Conservation (phyloP, 768 basidiomycete genomes). For the Termitomyces sp. region DNA sequence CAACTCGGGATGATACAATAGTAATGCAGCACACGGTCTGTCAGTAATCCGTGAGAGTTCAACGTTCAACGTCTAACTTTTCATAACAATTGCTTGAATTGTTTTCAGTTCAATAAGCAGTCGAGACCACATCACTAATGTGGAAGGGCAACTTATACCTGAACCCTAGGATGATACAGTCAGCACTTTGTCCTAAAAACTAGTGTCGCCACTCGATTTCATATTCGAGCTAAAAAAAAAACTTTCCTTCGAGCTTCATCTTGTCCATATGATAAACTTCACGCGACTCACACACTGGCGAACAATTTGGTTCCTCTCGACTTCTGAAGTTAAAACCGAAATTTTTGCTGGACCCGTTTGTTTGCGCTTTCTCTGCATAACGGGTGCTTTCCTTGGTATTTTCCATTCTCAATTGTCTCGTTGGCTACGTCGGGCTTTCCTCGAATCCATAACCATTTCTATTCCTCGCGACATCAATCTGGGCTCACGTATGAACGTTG, state of each 20-base stretch:
- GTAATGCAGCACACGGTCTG: neutral
- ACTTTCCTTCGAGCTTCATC: neutral
- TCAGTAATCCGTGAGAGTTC: neutral
- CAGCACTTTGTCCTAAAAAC: too few relatives aligned
- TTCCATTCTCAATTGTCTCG: neutral
- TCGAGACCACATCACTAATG: neutral
- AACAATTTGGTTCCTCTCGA: neutral
- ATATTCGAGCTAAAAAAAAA: neutral
- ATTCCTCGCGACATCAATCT: neutral
- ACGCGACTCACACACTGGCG: neutral
- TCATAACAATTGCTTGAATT: neutral
- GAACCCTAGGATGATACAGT: too few relatives aligned
- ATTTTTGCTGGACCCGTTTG: too few relatives aligned
- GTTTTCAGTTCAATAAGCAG: neutral
- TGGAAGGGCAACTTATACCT: neutral
- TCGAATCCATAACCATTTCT: neutral
- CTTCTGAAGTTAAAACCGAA: too few relatives aligned
- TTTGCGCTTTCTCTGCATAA: neutral
- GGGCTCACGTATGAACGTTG: neutral
- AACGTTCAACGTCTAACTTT: neutral
- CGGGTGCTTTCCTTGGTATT: neutral
- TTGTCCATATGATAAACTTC: neutral
- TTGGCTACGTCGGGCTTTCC: too few relatives aligned
- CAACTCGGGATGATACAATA: neutral
- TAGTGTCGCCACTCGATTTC: neutral